These are phyloP conservation scores for Vaccinium corymbosum DNA, from an alignment of 148 eudicot genomes.

Conservation along the genomic window DNA sequence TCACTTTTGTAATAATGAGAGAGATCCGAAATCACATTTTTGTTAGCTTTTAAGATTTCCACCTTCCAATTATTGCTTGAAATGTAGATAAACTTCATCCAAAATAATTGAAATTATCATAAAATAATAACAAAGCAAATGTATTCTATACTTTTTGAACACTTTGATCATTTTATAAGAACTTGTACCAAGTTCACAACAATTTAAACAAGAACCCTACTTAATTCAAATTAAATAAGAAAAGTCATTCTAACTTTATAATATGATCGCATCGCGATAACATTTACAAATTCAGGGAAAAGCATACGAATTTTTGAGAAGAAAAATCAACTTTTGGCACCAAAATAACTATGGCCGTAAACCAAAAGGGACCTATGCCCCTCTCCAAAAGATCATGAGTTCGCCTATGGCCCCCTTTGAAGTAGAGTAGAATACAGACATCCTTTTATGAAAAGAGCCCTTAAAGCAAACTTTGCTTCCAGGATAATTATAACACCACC, in stretches of 20 bases:
- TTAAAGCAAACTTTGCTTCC: neutral
- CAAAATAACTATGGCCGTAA: neutral
- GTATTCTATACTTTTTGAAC: too few relatives aligned
- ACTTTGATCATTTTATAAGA: too few relatives aligned
- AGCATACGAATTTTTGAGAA: neutral
- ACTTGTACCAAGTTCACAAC: too few relatives aligned
- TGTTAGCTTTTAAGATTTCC: too few relatives aligned
- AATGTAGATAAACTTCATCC: too few relatives aligned
- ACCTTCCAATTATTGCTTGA: too few relatives aligned
- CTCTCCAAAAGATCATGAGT: neutral
- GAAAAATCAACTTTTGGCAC: neutral
- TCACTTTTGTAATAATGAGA: too few relatives aligned
- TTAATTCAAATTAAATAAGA: too few relatives aligned
- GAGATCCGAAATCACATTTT: too few relatives aligned
- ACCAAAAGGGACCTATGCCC: neutral
- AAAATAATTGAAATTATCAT: too few relatives aligned
- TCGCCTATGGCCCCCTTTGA: neutral
- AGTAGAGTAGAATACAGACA: neutral
- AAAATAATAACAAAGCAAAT: too few relatives aligned
- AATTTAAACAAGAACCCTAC: too few relatives aligned
- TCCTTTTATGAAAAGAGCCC: neutral
- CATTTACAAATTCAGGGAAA: neutral
- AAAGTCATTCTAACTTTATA: neutral
- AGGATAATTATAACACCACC: neutral
- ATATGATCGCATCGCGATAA: neutral